Evolutionary conservation across 441 rosid genomes (phyloP).

Genomic region (Populus hybrid): DNA sequence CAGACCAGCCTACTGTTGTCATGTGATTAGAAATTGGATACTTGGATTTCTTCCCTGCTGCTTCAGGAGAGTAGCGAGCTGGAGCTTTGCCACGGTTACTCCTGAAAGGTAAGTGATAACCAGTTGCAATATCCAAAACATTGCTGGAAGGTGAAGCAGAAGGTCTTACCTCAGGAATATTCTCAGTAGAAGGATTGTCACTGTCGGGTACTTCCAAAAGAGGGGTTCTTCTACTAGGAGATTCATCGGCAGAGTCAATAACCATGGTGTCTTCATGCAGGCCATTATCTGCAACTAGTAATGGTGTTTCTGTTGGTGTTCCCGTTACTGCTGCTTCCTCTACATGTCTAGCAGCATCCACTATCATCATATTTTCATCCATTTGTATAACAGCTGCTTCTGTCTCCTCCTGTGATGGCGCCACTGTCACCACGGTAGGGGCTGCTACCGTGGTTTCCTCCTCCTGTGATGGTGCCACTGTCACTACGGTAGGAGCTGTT

Average conservation of each 20-base stretch:
- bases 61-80: not conserved
- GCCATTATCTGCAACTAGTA: not conserved
- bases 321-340: no score
- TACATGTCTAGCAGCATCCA: no score
- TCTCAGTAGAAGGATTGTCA: not conserved
- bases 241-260: not conserved
- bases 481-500: no score
- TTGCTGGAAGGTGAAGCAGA: not conserved
- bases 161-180: not conserved
- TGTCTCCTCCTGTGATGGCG: no score
- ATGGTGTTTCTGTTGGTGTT: no score
- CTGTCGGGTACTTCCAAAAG: not conserved
- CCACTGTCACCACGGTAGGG: no score
- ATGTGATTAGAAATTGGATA: no score
- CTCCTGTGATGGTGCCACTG: no score
- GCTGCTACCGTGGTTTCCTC: no score
- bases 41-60: not conserved
- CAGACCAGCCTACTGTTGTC: no score
- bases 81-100: not conserved
- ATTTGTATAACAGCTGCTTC: no score
- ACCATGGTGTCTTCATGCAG: not conserved
- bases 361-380: no score
- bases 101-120: not conserved
- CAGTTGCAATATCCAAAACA: not conserved
- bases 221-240: not conserved